Evolutionary conservation across 257 asterid genomes (phyloP).

Genomic region (Schizonepeta tenuifolia): DNA sequence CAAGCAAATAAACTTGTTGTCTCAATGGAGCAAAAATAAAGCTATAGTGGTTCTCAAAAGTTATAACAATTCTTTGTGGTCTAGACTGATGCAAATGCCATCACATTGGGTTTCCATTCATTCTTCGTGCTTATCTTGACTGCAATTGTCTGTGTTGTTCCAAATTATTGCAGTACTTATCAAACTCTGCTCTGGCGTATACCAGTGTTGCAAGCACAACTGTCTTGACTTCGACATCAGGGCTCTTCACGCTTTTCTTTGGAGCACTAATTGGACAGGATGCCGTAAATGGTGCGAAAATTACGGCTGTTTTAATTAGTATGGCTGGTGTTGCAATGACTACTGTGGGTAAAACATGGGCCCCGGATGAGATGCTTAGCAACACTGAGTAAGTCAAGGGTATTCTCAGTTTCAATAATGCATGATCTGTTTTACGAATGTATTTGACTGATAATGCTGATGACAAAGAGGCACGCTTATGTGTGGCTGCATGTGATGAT

Average conservation of each 20-base stretch:
- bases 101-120: neutral
- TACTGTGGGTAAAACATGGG: constrained; percentile 82
- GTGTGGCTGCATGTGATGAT: too few species aligned
- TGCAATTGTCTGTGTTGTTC: neutral
- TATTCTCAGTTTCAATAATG: constrained; percentile 1
- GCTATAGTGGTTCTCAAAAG: neutral
- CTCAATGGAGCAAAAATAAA: neutral
- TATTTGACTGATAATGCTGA: too few species aligned
- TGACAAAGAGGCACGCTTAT: too few species aligned
- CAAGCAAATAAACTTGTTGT: neutral
- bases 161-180: constrained; percentile 54
- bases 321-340: constrained; percentile 86
- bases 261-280: constrained; percentile 70
- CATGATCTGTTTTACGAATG: neutral
- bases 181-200: constrained; percentile 76
- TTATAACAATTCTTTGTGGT: neutral
- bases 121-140: neutral
- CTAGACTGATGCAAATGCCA: neutral
- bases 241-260: constrained; percentile 77
- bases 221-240: constrained; percentile 78
- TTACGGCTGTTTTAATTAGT: constrained; percentile 63
- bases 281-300: constrained; percentile 56
- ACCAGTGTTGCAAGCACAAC: constrained; percentile 90
- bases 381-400: constrained; percentile 56
- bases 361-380: constrained; percentile 62